Conservation (phyloP, 495 filamentous ascomycete species). For the Penicillium silybi region DNA sequence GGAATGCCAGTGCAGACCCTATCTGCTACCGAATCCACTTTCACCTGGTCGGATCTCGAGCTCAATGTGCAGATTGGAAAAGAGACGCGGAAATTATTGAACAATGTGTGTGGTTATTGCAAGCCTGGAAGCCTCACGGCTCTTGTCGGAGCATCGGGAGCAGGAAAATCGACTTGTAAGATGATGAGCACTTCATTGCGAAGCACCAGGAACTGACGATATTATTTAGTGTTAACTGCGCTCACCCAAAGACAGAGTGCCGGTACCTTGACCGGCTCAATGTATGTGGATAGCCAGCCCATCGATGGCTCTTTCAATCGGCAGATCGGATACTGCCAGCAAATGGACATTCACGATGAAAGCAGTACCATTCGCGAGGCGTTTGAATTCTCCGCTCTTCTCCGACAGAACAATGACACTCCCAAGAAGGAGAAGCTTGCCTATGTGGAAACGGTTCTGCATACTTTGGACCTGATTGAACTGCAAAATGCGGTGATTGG, state of each 20-base stretch:
- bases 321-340: constrained; percentile 78
- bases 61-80: constrained; percentile 64
- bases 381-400: constrained; percentile 76
- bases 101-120: constrained; percentile 70
- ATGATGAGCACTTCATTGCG: neutral
- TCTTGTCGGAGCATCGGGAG: constrained; percentile 79
- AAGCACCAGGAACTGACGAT: neutral
- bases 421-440: constrained; percentile 68
- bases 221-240: constrained; percentile 60
- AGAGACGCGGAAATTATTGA: constrained; percentile 63
- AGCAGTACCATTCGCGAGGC: constrained; percentile 81
- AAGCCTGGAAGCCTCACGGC: constrained; percentile 76
- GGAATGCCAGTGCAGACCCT: constrained; percentile 28
- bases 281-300: constrained; percentile 65
- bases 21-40: constrained; percentile 46
- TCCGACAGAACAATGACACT: constrained; percentile 68
- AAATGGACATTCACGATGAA: constrained; percentile 83
- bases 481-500: constrained; percentile 84
- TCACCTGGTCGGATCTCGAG: constrained; percentile 50
- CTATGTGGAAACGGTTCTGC: constrained; percentile 79
- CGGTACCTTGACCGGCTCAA: constrained; percentile 68
- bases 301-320: constrained; percentile 72
- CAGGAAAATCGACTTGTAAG: constrained; percentile 79
- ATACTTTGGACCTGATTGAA: constrained; percentile 73
- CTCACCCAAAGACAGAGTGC: constrained; percentile 72